These are phyloP conservation scores for Hypericum androsaemum DNA, from an alignment of 345 rosid genomes.

Conservation along the genomic window DNA sequence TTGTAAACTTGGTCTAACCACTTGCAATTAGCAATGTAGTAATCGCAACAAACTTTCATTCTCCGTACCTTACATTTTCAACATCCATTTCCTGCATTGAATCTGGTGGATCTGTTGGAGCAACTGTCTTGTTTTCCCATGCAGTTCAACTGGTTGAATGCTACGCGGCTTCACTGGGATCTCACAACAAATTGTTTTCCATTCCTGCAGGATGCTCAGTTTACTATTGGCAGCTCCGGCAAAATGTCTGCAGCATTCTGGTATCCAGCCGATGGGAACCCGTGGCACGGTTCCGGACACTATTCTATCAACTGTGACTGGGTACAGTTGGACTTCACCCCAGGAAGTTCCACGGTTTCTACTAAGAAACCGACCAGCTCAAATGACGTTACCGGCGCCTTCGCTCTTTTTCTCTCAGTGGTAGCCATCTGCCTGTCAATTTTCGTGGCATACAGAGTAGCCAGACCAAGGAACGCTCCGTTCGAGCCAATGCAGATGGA, in stretches of 20 bases:
- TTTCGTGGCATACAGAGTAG: slow-evolving; percentile 48
- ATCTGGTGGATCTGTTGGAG: no score
- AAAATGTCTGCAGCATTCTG: slow-evolving; percentile 87
- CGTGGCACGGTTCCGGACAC: slow-evolving; percentile 88
- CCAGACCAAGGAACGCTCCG: slow-evolving; percentile 21
- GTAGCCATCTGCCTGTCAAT: slow-evolving; percentile 48
- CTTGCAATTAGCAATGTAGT: no score
- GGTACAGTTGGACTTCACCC: slow-evolving; percentile 55
- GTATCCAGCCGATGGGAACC: slow-evolving; percentile 70
- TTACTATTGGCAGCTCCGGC: slow-evolving; percentile 54
- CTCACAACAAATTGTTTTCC: slow-evolving; percentile 1
- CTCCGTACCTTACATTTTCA: no score
- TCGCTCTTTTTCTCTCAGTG: slow-evolving; percentile 55
- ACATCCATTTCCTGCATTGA: no score
- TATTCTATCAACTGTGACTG: slow-evolving; percentile 80
- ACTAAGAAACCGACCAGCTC: slow-evolving; percentile 31
- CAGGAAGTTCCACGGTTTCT: slow-evolving; percentile 27
- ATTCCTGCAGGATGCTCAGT: slow-evolving; percentile 74
- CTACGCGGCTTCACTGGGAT: slow-evolving; percentile 15
- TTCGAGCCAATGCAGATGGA: slow-evolving; percentile 30
- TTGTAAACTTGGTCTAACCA: no score
- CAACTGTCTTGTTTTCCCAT: no score
- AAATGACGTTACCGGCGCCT: slow-evolving; percentile 39
- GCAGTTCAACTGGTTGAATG: background rate
- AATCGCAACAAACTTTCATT: no score